Base-by-base conservation (phyloP, 208 protist genomes). In the Borovskyia barvae region DNA sequence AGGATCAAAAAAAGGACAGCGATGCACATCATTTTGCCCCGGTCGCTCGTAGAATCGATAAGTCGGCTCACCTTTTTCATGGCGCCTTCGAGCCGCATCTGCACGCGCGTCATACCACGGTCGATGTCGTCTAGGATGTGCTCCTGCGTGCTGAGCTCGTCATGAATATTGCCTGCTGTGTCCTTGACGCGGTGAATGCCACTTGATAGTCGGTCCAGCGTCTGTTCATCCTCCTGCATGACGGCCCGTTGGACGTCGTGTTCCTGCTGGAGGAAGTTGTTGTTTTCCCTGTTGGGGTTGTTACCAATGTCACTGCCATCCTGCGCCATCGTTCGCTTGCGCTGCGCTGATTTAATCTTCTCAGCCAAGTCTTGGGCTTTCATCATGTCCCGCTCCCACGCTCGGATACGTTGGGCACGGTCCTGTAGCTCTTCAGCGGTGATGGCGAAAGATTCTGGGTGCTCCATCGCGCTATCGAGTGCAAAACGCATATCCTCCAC, bases 121-220 rank as follows among this genome's bases (percentile, higher is more conserved):
- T 93, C 87, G 43, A 93, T 82, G 51, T 89, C 81, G 50, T 89
- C 69, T 8, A 93, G 37, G 12, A 91, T 80, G 60, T 85, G 66
- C 39, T 89, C 80, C 61, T 93, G 87, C n/a, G 78, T 86, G n/a
- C 74, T 76, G 49, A 93, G 69, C 59, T 93, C 87, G 40, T 93
- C 81, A 20, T 77, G 60, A 22, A 93, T 87, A 56, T 82, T 79
- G 22, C 80, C 62, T 0, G 87, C 81, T 5, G 81, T 93, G 17
- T 87, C 82, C 53, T 72, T 69, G 36, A 89, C 74, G 20, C 83
- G 77, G 22, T 82, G 75, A 41, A 93, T 72, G 43, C 87, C 87
- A 14, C 70, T 72, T 0, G 72, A 71, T 22, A 93, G 72, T 1
- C 83, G 77, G 42, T 93, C 87, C 22, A 93, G 46, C 19, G 83